Evolutionary conservation across 73 alveolate genomes (phyloP), one percentile per base, ranked within the genome.

Genomic region (Urostyla sp.): DNA sequence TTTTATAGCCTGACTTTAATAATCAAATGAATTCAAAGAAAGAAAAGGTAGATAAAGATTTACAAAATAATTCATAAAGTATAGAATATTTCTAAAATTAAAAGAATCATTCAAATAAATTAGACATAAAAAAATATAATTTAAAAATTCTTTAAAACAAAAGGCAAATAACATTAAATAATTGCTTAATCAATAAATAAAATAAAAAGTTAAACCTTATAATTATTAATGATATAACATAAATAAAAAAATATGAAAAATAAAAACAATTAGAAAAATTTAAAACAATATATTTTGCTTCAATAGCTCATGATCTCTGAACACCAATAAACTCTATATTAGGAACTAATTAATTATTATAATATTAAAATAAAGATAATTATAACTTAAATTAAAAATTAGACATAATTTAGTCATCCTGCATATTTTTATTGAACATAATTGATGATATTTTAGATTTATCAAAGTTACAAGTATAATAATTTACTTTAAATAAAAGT

Each of bases 261-360:
- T 26, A 46, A 27, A 72, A 80, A 73, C 69, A 80, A 21, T 24
- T 52, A 16, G 72, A 72, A 24, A 59, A 37, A 15, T 73, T 69
- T 31, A 80, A 80, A 28, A 52, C 79, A 1, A 72, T 69, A 48
- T 69, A 63, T 8, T 73, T 80, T 37, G 67, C 87, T 23, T 80
- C 80, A 18, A 86, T 80, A 20, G 80, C 86, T 32, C 87, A 80
- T 80, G 90, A 80, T 21, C 54, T 80, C 36, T 28, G 90, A 48
- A 72, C 86, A n/a, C 90, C 90, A 0, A 23, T 80, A 23, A 80
- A 54, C 21, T 80, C 86, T 28, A 73, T 80, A 6, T 69, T 80
- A 24, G 46, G 59, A 16, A 80, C 72, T 56, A 44, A 69, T 0
- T 58, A 80, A 50, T 35, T 49, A 32, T 66, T 80, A 0, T 69